Evolutionary conservation across 1,284 basidiomycete genomes (phyloP).

Genomic region (Trichosporon asahii): DNA sequence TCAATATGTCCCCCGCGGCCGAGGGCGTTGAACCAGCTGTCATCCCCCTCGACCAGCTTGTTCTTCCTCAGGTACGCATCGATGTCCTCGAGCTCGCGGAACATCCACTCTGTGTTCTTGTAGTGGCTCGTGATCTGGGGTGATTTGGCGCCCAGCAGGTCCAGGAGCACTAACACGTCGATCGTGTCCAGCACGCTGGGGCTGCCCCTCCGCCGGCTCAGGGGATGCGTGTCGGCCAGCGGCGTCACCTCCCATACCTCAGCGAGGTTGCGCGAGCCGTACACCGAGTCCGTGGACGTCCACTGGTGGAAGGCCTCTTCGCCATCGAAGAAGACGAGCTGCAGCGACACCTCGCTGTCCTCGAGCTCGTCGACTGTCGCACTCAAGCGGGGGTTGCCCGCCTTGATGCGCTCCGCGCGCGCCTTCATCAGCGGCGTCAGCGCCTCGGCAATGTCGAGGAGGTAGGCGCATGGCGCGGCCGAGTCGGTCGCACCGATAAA

Average conservation of each 20-base stretch:
- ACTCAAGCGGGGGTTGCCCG: constrained; percentile 38
- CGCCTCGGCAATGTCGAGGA: constrained; percentile 82
- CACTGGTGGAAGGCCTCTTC: constrained; percentile 93
- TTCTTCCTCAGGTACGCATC: constrained; percentile 60
- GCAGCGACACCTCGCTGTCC: constrained; percentile 75
- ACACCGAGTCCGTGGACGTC: constrained; percentile 86
- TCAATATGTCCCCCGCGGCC: constrained; percentile 63
- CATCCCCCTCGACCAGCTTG: constrained; percentile 35
- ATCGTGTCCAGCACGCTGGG: constrained; percentile 69
- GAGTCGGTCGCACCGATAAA: constrained; percentile 98
- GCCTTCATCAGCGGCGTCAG: constrained; percentile 68
- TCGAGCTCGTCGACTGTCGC: constrained; percentile 64
- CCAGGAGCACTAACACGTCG: constrained; percentile 84
- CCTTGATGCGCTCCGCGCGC: constrained; percentile 60
- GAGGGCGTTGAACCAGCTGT: constrained; percentile 40
- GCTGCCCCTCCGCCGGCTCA: constrained; percentile 61
- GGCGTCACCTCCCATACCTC: constrained; percentile 73
- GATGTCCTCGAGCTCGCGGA: constrained; percentile 65
- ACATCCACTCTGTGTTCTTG: constrained; percentile 87
- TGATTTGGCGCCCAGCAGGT: constrained; percentile 72
- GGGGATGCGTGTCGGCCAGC: constrained; percentile 56
- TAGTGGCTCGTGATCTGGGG: constrained; percentile 75
- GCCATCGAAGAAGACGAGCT: constrained; percentile 96
- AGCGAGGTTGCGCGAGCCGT: constrained; percentile 87
- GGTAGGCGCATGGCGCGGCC: constrained; percentile 89